Conservation (phyloP, 345 rosid genomes). For the Brassica carinata region DNA sequence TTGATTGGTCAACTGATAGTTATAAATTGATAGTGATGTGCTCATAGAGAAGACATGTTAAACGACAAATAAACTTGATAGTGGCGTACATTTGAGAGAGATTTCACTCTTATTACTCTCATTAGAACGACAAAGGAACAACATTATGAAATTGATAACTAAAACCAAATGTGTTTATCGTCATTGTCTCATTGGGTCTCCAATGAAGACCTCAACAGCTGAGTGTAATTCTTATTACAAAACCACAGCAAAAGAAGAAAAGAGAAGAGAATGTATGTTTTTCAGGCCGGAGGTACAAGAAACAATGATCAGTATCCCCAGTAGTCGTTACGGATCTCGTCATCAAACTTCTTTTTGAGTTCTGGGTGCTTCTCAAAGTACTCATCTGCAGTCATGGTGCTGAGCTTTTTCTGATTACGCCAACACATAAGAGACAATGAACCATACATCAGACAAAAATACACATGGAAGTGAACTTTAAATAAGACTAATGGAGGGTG, state of each 20-base stretch:
- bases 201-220: conserved; percentile 36
- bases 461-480: background rate
- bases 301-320: conserved; percentile 73
- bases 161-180: conserved; percentile 36
- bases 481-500: background rate
- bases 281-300: conserved; percentile 12
- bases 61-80: background rate
- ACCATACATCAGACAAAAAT: conserved; percentile 4
- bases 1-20: background rate
- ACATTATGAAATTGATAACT: conserved; percentile 16
- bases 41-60: background rate
- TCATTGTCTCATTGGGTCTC: conserved; percentile 28
- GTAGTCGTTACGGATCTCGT: conserved; percentile 91
- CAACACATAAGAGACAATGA: background rate
- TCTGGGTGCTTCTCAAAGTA: conserved; percentile 97
- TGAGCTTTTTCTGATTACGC: conserved; percentile 71
- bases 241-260: conserved; percentile 31
- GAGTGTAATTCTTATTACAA: conserved; percentile 37
- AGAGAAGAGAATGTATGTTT: conserved; percentile 1
- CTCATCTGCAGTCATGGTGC: conserved; percentile 99
- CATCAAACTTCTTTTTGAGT: conserved; percentile 91
- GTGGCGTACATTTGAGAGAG: background rate
- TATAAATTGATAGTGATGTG: background rate
- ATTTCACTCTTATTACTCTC: conserved; percentile 25
- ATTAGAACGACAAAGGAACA: conserved; percentile 16